These are phyloP conservation scores for Kwoniella sp. DNA, from an alignment of 768 basidiomycete species.

Conservation along the genomic window DNA sequence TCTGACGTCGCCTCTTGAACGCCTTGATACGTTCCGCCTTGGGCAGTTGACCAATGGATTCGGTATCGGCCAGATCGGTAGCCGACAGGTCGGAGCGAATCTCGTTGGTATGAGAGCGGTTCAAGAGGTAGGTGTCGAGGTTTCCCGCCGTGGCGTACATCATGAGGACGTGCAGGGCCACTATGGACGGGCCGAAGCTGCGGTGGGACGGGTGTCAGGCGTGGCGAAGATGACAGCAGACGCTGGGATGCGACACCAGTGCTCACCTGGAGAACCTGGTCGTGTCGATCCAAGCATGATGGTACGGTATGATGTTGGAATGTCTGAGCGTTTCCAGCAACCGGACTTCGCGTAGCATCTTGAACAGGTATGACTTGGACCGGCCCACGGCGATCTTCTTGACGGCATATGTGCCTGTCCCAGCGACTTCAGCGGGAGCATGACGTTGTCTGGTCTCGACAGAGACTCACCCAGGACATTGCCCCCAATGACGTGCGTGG, in stretches of 20 bases:
- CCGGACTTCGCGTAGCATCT: conserved; percentile 78
- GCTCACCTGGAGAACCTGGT: conserved; percentile 65
- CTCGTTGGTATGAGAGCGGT: conserved; percentile 34
- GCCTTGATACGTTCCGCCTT: conserved; percentile 39
- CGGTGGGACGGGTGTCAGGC: not conserved
- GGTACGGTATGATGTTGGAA: conserved; percentile 90
- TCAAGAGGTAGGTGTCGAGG: conserved; percentile 47
- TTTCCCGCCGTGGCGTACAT: conserved; percentile 51
- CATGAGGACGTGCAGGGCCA: conserved; percentile 65
- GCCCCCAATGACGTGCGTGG: conserved; percentile 77
- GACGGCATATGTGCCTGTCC: conserved; percentile 67
- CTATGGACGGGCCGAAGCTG: conserved; percentile 79
- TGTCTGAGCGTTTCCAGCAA: conserved; percentile 81
- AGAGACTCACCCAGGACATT: conserved; percentile 70
- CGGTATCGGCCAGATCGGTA: conserved; percentile 30
- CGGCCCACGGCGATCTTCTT: conserved; percentile 95
- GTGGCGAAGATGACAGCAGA: too few species aligned
- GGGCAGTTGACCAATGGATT: conserved; percentile 27
- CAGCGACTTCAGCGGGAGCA: too few species aligned
- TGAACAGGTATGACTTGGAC: conserved; percentile 77
- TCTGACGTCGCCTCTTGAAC: conserved; percentile 36
- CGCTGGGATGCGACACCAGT: too few species aligned
- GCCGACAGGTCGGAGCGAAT: conserved; percentile 25
- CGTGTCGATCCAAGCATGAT: conserved; percentile 89
- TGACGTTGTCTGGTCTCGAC: too few species aligned